These are phyloP conservation scores for Sonneratia caseolaris DNA, from an alignment of 345 rosid species.

Conservation along the genomic window DNA sequence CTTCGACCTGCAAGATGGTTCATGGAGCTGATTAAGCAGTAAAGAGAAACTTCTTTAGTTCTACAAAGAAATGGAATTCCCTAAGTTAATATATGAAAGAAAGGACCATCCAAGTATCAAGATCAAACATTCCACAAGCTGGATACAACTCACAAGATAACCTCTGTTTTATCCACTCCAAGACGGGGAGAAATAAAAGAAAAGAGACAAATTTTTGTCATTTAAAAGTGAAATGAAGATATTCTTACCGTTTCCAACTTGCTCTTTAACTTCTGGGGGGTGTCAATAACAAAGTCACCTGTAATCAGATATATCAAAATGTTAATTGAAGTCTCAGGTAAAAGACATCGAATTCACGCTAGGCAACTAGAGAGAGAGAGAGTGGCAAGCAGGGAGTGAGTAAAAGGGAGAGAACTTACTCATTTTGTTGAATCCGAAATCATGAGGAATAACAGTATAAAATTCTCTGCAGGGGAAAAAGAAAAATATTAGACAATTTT, in stretches of 20 bases:
- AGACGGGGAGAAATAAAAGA: neutral
- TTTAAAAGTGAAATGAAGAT: constrained; percentile 5
- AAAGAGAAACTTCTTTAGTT: neutral
- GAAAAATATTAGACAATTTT: constrained; percentile 1
- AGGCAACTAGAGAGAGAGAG: neutral
- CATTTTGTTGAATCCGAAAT: constrained; percentile 82
- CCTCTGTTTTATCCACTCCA: neutral
- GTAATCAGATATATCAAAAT: constrained; percentile 21
- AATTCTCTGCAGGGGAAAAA: constrained; percentile 55
- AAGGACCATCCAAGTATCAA: neutral
- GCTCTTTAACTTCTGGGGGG: constrained; percentile 68
- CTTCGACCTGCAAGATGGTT: constrained; percentile 56
- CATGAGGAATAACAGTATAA: constrained; percentile 84
- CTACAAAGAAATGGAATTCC: neutral
- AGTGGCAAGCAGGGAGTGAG: neutral
- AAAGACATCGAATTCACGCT: neutral
- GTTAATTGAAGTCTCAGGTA: constrained; percentile 4
- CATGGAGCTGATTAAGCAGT: constrained; percentile 11
- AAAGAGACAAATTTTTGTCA: neutral
- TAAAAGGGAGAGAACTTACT: constrained; percentile 40
- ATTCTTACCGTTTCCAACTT: constrained; percentile 76
- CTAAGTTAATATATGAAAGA: neutral
- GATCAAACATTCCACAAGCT: neutral
- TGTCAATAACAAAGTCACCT: constrained; percentile 84
- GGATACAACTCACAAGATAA: neutral